phyloP scores from a whole-genome alignment of 163 green algal species.

The Prototheca cutis region DNA sequence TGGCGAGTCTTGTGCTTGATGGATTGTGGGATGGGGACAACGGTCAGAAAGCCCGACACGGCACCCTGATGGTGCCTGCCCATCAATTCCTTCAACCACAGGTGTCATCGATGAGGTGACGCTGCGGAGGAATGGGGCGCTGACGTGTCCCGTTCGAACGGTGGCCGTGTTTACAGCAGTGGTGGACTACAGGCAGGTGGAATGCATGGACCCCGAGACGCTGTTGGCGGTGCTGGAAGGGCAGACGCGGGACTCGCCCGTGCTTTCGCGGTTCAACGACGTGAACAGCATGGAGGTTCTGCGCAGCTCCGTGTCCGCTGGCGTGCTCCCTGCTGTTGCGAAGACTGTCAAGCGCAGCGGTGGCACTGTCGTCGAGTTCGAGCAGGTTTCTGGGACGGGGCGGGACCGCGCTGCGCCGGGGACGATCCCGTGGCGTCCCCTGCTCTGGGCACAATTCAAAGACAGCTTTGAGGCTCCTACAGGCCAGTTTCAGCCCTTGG shows the following conservation, averaged over 20 bases:
- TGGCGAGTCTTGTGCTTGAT: too few relatives aligned
- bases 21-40: too few relatives aligned
- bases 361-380: too few relatives aligned
- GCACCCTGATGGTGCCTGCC: background rate
- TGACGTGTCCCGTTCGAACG: slow-evolving; percentile 21
- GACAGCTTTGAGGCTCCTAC: background rate
- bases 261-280: too few relatives aligned
- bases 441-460: background rate
- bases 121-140: slow-evolving; percentile 10
- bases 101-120: slow-evolving; percentile 14
- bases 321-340: too few relatives aligned
- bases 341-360: too few relatives aligned
- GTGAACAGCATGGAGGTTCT: too few relatives aligned
- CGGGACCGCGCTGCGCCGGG: too few relatives aligned
- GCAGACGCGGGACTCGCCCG: too few relatives aligned
- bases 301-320: too few relatives aligned
- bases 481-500: background rate
- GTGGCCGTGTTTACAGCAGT: background rate
- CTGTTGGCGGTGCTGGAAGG: background rate
- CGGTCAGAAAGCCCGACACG: too few relatives aligned
- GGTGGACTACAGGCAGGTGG: background rate
- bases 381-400: too few relatives aligned
- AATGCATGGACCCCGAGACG: background rate
- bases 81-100: background rate
- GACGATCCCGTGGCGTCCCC: background rate